Evolutionary conservation across 2,329 filamentous ascomycete species (phyloP).

Genomic region (Sporothrix pallida): DNA sequence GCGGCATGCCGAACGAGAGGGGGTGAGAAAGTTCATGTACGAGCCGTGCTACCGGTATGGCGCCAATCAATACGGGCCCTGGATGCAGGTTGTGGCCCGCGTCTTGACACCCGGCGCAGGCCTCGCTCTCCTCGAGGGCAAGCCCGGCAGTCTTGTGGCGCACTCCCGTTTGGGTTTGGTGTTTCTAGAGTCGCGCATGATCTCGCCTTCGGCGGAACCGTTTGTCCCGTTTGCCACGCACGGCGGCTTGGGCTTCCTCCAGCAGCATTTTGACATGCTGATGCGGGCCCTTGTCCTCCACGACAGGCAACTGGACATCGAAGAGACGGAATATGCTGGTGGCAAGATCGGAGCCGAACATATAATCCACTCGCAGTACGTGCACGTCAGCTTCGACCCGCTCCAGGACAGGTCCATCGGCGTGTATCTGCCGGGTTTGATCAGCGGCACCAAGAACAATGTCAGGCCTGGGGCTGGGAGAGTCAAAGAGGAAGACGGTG

Average conservation of each 20-base stretch:
- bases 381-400: neutral
- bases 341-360: neutral
- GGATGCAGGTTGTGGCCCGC: slow-evolving; percentile 31
- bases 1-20: too few relatives aligned
- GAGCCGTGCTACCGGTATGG: slow-evolving; percentile 5
- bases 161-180: slow-evolving; percentile 23
- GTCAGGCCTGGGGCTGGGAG: neutral
- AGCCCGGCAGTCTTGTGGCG: slow-evolving; percentile 1
- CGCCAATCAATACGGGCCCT: slow-evolving; percentile 29
- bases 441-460: neutral
- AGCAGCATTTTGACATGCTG: neutral
- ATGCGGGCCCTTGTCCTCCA: neutral
- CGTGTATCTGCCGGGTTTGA: neutral
- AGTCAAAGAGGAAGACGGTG: neutral
- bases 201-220: neutral
- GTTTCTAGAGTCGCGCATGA: neutral
- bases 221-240: slow-evolving; percentile 6
- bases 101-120: slow-evolving; percentile 36
- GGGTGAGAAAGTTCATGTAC: neutral
- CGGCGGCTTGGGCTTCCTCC: slow-evolving; percentile 22
- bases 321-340: neutral
- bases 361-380: neutral
- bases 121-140: neutral
- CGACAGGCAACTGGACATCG: neutral
- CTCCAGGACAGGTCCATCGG: neutral